These are phyloP conservation scores for Gonium pectorale DNA, from an alignment of 139 green algal species.

Conservation along the genomic window DNA sequence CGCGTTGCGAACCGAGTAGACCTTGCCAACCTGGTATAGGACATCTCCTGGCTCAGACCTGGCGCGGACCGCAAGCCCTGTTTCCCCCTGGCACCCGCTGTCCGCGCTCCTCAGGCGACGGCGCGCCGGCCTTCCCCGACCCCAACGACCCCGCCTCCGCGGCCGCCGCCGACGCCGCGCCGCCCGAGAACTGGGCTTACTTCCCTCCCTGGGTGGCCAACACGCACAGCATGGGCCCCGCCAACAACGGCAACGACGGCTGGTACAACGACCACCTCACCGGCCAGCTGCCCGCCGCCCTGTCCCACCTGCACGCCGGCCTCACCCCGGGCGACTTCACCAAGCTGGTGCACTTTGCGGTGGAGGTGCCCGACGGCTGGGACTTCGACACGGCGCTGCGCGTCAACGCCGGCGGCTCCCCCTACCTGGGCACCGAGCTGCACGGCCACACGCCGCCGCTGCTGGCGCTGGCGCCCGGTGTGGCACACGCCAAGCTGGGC, in stretches of 20 bases:
- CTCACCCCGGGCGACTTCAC: slow-evolving; percentile 10
- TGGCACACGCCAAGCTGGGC: not conserved
- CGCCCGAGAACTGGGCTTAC: slow-evolving; percentile 34
- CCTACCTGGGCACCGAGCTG: slow-evolving; percentile 25
- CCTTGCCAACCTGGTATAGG: no score
- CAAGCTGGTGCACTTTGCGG: slow-evolving; percentile 15
- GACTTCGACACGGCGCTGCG: not conserved
- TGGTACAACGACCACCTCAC: slow-evolving; percentile 27
- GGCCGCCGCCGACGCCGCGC: not conserved
- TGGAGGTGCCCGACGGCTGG: slow-evolving; percentile 37
- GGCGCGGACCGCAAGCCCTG: no score
- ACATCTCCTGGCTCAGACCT: no score
- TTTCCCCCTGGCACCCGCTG: no score
- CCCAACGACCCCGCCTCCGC: slow-evolving; percentile 3
- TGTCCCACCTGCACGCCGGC: slow-evolving; percentile 33
- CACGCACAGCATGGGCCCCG: slow-evolving; percentile 1
- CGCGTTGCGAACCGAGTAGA: no score
- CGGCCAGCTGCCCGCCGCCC: not conserved
- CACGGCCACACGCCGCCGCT: slow-evolving; percentile 21
- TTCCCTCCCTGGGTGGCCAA: slow-evolving; percentile 36
- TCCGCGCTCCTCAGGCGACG: not conserved
- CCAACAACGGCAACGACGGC: slow-evolving; percentile 20
- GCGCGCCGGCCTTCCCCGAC: slow-evolving; percentile 31
- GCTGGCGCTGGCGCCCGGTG: slow-evolving; percentile 28
- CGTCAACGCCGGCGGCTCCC: not conserved